Percentiles rank a stretch among this genome's conserved stretches.
Evolutionary conservation across 495 filamentous ascomycete species (phyloP).

Genomic region (Rhypophila decipiens): DNA sequence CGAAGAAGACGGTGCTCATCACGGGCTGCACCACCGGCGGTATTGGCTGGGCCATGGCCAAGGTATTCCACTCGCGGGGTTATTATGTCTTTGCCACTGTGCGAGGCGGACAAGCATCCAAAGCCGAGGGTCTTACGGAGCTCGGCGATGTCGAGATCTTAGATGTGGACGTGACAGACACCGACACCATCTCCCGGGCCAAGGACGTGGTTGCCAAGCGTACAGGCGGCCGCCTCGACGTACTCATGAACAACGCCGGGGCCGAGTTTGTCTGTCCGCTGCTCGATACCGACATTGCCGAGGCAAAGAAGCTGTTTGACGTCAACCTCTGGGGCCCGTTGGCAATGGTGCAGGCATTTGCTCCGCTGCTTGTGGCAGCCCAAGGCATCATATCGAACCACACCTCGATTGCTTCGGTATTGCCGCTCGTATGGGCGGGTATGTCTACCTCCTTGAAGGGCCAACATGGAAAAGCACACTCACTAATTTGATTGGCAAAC

Average conservation of each 20-base stretch:
- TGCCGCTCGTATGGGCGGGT: slow-evolving; percentile 5
- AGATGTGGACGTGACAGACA: slow-evolving; percentile 42
- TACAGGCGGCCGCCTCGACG: slow-evolving; percentile 37
- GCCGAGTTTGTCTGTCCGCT: slow-evolving; percentile 33
- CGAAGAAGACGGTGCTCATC: slow-evolving; percentile 25
- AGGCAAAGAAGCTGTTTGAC: slow-evolving; percentile 40
- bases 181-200: slow-evolving; percentile 30
- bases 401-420: slow-evolving; percentile 29
- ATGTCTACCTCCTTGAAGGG: background rate
- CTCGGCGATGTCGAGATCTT: slow-evolving; percentile 39
- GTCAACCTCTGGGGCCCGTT: slow-evolving; percentile 49
- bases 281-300: slow-evolving; percentile 39
- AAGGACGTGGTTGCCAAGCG: slow-evolving; percentile 14
- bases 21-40: slow-evolving; percentile 47
- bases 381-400: slow-evolving; percentile 43
- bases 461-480: slow-evolving; percentile 11
- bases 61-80: slow-evolving; percentile 40
- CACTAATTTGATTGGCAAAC: slow-evolving; percentile 4
- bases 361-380: slow-evolving; percentile 42
- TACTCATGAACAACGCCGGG: slow-evolving; percentile 53
- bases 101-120: slow-evolving; percentile 34
- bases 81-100: slow-evolving; percentile 53
- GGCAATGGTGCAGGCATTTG: slow-evolving; percentile 46
- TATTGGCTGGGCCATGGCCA: slow-evolving; percentile 51
- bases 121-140: slow-evolving; percentile 19